These are phyloP conservation scores for Boletus vermiculosoides DNA, from an alignment of 768 basidiomycete genomes.

Conservation along the genomic window DNA sequence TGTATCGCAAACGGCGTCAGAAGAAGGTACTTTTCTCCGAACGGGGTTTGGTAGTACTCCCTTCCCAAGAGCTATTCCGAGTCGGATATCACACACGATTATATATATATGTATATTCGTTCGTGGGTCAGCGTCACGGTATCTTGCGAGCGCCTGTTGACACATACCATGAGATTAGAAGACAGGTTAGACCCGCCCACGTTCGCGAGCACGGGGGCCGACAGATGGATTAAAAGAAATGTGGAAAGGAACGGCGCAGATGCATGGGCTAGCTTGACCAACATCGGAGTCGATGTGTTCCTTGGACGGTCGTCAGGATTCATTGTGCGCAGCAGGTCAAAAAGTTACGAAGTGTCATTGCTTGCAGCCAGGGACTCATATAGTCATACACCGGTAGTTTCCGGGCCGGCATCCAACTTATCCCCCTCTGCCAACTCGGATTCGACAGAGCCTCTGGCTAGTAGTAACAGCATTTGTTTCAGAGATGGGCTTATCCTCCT, in stretches of 20 bases:
- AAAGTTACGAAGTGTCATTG: neutral
- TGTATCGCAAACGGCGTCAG: slow-evolving; percentile 68
- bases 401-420: too few relatives aligned
- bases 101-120: neutral
- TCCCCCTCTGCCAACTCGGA: too few relatives aligned
- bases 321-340: neutral
- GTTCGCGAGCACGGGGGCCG: slow-evolving; percentile 69
- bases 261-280: slow-evolving; percentile 63
- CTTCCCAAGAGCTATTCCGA: slow-evolving; percentile 74
- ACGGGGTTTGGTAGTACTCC: slow-evolving; percentile 79
- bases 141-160: neutral
- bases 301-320: slow-evolving; percentile 1
- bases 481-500: too few relatives aligned
- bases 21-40: slow-evolving; percentile 68
- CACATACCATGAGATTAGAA: slow-evolving; percentile 71
- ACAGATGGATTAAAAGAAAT: slow-evolving; percentile 74
- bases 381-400: too few relatives aligned
- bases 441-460: too few relatives aligned
- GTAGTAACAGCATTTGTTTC: too few relatives aligned
- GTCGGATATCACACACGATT: neutral
- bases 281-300: slow-evolving; percentile 18
- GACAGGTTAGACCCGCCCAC: slow-evolving; percentile 66
- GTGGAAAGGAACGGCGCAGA: slow-evolving; percentile 75
- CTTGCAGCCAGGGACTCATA: too few relatives aligned
- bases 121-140: neutral